phyloP scores from a whole-genome alignment of 106 monocot genomes.

The Dendrobium chrysotoxum region DNA sequence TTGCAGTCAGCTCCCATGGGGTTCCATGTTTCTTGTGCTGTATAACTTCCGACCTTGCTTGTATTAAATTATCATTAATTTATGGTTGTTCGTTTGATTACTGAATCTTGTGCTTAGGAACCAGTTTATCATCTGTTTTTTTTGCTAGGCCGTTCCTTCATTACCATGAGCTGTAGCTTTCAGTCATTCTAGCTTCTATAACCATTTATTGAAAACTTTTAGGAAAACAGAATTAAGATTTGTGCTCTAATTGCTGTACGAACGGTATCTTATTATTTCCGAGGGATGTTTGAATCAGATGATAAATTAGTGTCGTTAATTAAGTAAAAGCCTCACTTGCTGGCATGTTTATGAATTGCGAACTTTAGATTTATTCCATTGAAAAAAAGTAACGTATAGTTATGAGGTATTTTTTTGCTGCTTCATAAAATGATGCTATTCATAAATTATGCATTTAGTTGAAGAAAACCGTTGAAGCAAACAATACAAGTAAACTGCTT shows the following conservation, averaged over 20 bases:
- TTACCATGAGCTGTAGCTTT: not conserved
- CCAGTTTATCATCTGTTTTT: not conserved
- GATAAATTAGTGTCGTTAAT: too few species aligned
- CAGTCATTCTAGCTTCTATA: not conserved
- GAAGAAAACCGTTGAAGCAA: too few species aligned
- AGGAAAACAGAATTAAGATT: not conserved
- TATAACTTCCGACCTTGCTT: not conserved
- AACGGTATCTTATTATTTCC: not conserved
- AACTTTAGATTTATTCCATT: not conserved
- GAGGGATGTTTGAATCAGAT: not conserved
- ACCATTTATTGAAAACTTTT: not conserved
- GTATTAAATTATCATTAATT: not conserved
- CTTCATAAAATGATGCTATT: not conserved
- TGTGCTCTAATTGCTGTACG: not conserved
- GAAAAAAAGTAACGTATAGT: not conserved
- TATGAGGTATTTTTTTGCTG: not conserved
- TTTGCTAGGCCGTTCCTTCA: not conserved
- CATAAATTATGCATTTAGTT: not conserved
- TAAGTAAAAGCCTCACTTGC: not conserved
- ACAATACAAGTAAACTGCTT: too few species aligned
- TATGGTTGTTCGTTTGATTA: not conserved
- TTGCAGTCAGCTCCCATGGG: constrained; percentile 1
- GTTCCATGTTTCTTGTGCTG: constrained; percentile 19
- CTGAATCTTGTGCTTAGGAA: not conserved
- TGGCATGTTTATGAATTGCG: not conserved